A percentile compares a stretch with the other conserved stretches of the same genome.
These are phyloP conservation scores for Metschnikowia similis DNA, from an alignment of 805 yeast genomes.

Conservation along the genomic window DNA sequence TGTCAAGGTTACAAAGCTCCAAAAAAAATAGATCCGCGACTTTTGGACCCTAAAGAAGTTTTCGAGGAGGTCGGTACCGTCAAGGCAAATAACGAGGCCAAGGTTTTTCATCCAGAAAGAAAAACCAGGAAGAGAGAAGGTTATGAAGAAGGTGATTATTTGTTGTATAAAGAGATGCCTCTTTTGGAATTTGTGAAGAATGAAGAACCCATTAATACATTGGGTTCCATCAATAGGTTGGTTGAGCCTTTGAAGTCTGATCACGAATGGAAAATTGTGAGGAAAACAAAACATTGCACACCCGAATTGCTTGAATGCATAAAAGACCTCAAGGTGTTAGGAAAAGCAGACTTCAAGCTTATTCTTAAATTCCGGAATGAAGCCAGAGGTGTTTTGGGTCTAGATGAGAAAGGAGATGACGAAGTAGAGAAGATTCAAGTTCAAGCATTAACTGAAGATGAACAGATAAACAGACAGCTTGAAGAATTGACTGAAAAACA, in stretches of 20 bases:
- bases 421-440: conserved; percentile 51
- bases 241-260: conserved; percentile 52
- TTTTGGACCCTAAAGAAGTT: conserved; percentile 87
- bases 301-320: conserved; percentile 77
- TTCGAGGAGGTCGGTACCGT: conserved; percentile 80
- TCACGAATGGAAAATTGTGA: conserved; percentile 68
- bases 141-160: conserved; percentile 90
- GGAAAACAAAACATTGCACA: conserved; percentile 72
- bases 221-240: conserved; percentile 71
- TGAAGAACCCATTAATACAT: conserved; percentile 76
- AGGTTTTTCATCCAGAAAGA: conserved; percentile 91
- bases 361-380: conserved; percentile 85
- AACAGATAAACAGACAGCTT: conserved; percentile 81
- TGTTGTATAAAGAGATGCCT: conserved; percentile 64
- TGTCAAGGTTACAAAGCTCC: conserved; percentile 97
- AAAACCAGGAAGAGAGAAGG: conserved; percentile 90
- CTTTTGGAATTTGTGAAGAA: conserved; percentile 76
- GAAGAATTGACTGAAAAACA: conserved; percentile 69
- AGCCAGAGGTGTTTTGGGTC: conserved; percentile 72
- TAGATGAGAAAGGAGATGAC: conserved; percentile 56
- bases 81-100: conserved; percentile 76
- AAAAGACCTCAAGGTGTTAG: conserved; percentile 88
- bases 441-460: conserved; percentile 79
- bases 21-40: conserved; percentile 85
- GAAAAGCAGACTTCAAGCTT: conserved; percentile 86